Evolutionary conservation across 441 rosid genomes (phyloP), one percentile per base, ranked within the genome.

Genomic region (Aleurites moluccanus): DNA sequence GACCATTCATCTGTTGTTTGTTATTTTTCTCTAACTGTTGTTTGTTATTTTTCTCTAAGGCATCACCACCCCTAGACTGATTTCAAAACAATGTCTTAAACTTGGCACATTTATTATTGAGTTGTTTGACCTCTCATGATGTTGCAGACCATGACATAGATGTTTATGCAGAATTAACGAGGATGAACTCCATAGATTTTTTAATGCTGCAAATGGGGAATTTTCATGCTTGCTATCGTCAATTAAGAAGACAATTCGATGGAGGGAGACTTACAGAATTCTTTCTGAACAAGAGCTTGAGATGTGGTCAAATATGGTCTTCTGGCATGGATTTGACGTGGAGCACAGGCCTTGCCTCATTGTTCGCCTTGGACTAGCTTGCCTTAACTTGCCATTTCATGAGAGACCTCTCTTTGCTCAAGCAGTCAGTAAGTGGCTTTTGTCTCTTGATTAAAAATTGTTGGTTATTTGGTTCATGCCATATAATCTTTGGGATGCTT

Each of bases 301-400:
- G 77, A 78, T 74, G 60, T 95, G 99, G 98, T 89, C 95, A 53
- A 81, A 83, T 80, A 67, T 95, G 85, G 88, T 91, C 35, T 95
- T 95, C 79, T 95, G 99, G 99, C 99, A 95, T 88, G 98, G 97
- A 70, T 82, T 75, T 84, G 99, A 95, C 81, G 75, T 85, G 80
- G 86, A 82, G 84, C 76, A 87, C 73, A 86, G 91, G 64, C 98
- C 99, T 45, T 95, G 98, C 80, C 93, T 95, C 42, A 82, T 95
- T 62, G 92, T 95, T 52, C 88, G 96, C 44, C 91, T 95, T 78
- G 98, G 99, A 67, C 84, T 83, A 69, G 99, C 96, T 74, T 92
- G 91, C 82, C 69, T 76, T 55, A 83, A 79, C 80, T 82, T 95
- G 80, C 91, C 94, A 63, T 84, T 88, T 73, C 78, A 80, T 65